Base-by-base conservation (phyloP, 768 basidiomycete species). In the Pisolithus albus region DNA sequence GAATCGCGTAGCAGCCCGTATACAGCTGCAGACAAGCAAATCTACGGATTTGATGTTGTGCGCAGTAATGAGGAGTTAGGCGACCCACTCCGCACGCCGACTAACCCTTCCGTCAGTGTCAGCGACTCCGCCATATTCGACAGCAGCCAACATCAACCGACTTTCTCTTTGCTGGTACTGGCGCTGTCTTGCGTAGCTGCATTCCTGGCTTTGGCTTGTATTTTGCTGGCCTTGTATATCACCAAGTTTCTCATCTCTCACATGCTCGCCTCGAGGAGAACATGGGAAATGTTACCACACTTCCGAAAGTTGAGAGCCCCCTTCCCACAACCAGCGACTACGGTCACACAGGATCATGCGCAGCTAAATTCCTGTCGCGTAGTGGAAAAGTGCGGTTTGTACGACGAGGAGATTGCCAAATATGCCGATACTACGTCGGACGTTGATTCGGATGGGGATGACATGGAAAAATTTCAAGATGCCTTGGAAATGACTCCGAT, bases 381-480 rank as follows among this genome's bases (percentile, higher is more conserved):
- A 24, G 18, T 32, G 19, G 52, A 46, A 53, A 50, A 36, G 28
- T 42, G 46, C 6, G 49, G 28, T 21, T n/a, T 40, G 13, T 52
- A 16, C 13, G 15, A 16, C 5, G 42, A 55, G 45, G 52, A 51
- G 32, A 57, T 30, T 26, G 40, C 19, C 32, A 19, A 52, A 43
- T 39, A 46, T 50, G 28, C 39, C 10, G 52, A 63, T 53, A 50
- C 46, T 10, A 39, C 47, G 1, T 56, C 61, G 23, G 64, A 64
- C 40, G 46, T 52, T 7, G 63, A 56, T 7, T 60, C 59, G 19
- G 65, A 65, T n/a, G 50, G 16, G 48, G 64, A 61, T 36, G 64
- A 65, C 30, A 11, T 44, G 9, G 65, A 65, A 24, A 63, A 65
- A n/a, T 68, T 58, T 46, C 61, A 65, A 19, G 65, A 67, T 44